phyloP scores from a whole-genome alignment of 176 grass and related monocot species.

The Aegilops sharonensis region DNA sequence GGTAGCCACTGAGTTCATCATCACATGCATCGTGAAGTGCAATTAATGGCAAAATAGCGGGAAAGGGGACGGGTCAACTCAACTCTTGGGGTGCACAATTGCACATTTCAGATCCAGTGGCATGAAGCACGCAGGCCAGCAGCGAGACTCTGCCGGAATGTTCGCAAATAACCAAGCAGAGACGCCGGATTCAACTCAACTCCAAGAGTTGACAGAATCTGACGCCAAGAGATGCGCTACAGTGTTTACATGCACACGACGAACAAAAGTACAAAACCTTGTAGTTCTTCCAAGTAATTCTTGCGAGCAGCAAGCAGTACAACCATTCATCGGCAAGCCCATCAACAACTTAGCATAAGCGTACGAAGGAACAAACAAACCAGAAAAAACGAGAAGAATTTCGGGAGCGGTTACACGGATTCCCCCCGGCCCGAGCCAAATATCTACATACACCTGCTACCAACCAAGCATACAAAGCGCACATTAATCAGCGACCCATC shows the following conservation, averaged over 20 bases:
- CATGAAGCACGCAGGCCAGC: neutral
- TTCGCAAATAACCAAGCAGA: neutral
- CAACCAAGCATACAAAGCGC: neutral
- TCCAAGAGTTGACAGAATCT: neutral
- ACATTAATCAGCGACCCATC: neutral
- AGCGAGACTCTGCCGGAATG: neutral
- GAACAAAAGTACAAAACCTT: neutral
- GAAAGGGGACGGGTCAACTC: neutral
- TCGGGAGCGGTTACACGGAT: constrained; percentile 1
- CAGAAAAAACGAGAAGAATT: neutral
- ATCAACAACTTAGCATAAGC: neutral
- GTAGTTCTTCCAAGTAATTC: neutral
- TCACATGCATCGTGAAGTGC: neutral
- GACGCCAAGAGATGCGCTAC: neutral
- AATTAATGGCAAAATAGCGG: neutral
- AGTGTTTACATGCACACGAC: neutral
- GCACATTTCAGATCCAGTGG: neutral
- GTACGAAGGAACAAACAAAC: constrained; percentile 21
- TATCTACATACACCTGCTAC: constrained; percentile 48
- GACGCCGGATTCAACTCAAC: neutral
- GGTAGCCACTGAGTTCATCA: neutral
- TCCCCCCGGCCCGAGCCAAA: neutral
- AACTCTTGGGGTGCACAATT: neutral
- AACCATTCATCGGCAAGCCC: constrained; percentile 34
- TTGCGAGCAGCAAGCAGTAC: constrained; percentile 9